phyloP scores from a whole-genome alignment of 768 basidiomycete genomes.

The Rhodotorula diobovata region DNA sequence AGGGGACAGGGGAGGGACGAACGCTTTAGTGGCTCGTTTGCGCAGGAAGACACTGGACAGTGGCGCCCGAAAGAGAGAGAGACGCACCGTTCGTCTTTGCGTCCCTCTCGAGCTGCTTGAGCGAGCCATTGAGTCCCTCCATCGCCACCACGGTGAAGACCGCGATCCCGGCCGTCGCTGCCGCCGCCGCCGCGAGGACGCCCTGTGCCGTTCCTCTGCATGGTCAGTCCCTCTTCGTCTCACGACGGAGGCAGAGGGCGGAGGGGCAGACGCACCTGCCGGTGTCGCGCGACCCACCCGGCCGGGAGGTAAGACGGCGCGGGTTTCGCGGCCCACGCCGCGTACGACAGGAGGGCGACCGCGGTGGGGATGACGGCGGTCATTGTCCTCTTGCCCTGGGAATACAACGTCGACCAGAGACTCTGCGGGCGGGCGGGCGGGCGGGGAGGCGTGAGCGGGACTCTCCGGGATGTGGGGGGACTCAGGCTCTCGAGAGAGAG shows the following conservation, averaged over 20 bases:
- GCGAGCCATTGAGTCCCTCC: not conserved
- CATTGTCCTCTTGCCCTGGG: not conserved
- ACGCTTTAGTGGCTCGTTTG: not conserved
- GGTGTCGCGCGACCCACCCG: not conserved
- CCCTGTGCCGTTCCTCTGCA: not conserved
- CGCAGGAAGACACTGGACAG: not conserved
- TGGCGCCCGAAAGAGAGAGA: not conserved
- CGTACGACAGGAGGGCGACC: not conserved
- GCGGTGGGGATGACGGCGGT: not conserved
- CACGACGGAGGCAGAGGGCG: not conserved
- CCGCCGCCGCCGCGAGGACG: not conserved
- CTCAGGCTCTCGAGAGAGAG: too few species aligned
- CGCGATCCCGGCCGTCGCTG: not conserved
- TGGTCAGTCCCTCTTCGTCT: not conserved
- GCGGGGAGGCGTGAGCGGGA: not conserved
- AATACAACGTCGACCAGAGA: not conserved
- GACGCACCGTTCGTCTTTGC: not conserved
- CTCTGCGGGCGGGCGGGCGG: not conserved
- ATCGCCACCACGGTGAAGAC: not conserved
- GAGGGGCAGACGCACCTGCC: not conserved
- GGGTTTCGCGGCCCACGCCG: not conserved
- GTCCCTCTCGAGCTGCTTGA: not conserved
- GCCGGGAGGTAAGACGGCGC: not conserved
- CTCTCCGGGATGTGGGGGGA: not conserved
- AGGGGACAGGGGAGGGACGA: not conserved